Evolutionary conservation across 495 filamentous ascomycete genomes (phyloP).

Genomic region (Mytilinidion resinicola): DNA sequence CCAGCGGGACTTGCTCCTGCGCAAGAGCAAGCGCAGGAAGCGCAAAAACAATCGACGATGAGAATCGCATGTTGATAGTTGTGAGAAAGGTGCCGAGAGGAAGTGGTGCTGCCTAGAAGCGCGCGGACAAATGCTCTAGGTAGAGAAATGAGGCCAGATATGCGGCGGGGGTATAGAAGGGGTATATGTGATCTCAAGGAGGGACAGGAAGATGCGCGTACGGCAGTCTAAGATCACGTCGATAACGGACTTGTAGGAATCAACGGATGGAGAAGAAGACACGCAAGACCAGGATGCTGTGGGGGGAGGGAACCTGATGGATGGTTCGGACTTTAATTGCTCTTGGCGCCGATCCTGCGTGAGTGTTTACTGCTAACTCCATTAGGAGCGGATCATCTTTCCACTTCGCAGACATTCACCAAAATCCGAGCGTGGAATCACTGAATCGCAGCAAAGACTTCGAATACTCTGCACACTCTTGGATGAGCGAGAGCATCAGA

Average conservation of each 20-base stretch:
- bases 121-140: too few relatives aligned
- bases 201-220: not conserved
- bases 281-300: not conserved
- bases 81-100: not conserved
- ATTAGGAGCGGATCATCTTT: too few relatives aligned
- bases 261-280: not conserved
- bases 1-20: slow-evolving; percentile 67
- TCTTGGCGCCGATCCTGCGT: too few relatives aligned
- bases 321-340: too few relatives aligned
- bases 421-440: too few relatives aligned
- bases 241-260: not conserved
- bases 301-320: too few relatives aligned
- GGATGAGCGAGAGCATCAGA: too few relatives aligned
- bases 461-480: too few relatives aligned
- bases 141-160: not conserved
- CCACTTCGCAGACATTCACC: too few relatives aligned
- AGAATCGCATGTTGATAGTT: slow-evolving; percentile 61
- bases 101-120: not conserved
- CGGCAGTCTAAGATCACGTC: not conserved
- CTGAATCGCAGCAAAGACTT: too few relatives aligned
- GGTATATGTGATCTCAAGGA: not conserved
- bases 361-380: too few relatives aligned
- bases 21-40: slow-evolving; percentile 66
- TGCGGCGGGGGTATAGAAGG: slow-evolving; percentile 1
- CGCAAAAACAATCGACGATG: slow-evolving; percentile 53